Conservation (phyloP, 2,329 filamentous ascomycete genomes). For the Aspergillus uvarum region DNA sequence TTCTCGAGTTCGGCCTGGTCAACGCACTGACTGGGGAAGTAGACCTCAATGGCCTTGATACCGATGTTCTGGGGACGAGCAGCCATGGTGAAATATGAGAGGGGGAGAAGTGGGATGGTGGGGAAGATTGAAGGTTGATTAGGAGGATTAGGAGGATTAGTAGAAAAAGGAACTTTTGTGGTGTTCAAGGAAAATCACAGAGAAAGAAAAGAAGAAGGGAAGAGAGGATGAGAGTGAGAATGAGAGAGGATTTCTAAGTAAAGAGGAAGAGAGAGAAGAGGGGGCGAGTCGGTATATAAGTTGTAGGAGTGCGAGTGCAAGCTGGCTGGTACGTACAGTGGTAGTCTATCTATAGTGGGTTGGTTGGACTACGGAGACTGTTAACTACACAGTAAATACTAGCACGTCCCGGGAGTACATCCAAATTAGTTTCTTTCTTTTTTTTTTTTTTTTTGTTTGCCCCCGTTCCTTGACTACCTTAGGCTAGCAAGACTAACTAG, state of each 20-base stretch:
- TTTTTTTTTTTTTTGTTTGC: background rate
- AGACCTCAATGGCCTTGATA: conserved; percentile 91
- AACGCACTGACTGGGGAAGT: conserved; percentile 85
- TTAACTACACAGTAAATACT: too few species aligned
- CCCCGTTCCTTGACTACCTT: background rate
- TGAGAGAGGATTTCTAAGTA: conserved; percentile 12
- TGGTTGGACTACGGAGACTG: too few species aligned
- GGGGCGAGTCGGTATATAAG: conserved; percentile 18
- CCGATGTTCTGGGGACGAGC: conserved; percentile 80
- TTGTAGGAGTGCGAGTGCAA: background rate
- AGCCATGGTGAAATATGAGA: conserved; percentile 57
- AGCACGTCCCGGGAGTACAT: too few species aligned
- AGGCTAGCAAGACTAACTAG: background rate
- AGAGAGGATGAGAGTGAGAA: conserved; percentile 6
- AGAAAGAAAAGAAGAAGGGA: background rate
- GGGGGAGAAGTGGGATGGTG: conserved; percentile 10
- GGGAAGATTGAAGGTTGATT: conserved; percentile 7
- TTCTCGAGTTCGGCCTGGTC: conserved; percentile 80
- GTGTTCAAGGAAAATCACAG: background rate
- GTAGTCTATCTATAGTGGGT: too few species aligned
- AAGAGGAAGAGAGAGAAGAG: conserved; percentile 14
- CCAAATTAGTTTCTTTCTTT: background rate
- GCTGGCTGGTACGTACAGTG: background rate
- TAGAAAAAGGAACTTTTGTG: background rate
- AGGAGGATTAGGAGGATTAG: conserved; percentile 3